Base-by-base conservation (phyloP, 2,329 filamentous ascomycete genomes). In the Stenocarpella maydis region DNA sequence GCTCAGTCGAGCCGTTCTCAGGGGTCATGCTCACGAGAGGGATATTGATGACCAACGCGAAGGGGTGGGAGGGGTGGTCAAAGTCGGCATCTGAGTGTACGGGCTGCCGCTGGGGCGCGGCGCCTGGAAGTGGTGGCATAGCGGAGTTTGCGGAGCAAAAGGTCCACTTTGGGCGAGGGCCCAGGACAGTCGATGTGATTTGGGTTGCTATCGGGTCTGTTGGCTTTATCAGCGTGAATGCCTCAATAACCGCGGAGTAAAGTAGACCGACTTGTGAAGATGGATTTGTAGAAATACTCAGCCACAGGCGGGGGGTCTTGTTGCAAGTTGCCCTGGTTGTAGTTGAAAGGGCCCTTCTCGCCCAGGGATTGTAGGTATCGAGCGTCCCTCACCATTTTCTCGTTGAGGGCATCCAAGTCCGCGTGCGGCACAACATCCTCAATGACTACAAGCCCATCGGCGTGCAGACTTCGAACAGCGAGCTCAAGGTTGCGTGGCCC, bases 31-130 rank as follows among this genome's bases (percentile, higher is more conserved):
- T 78, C 15, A 87, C 78, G 0, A 89, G 78, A 0, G 85, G 85
- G 7, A 88, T 78, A 71, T 89, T 89, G 71, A 87, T 76, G 2
- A 87, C 84, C 17, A 87, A 79, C 4, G 85, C 86, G 70, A 89
- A 90, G 0, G 86, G 85, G 69, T 85, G 82, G 0, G 77, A 71
- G 0, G 86, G 88, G 70, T 89, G 85, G 4, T 79, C 77, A 74
- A 89, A 89, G 74, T 89, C 85, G 5, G 87, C 86, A 71, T 90
- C 88, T 0, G 85, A 83, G 76, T 90, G 88, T 0, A 88, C 85
- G 0, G 86, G 87, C 71, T 89, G 87, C 26, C 83, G 79, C 66
- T 83, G 78, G 0, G 84, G 79, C 17, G 72, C 71, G 1, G 71
- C 74, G 1, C 78, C 80, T 15, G 61, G 75, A 1, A 82, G 80